Base-by-base conservation (phyloP, 805 yeast genomes). In the Cyberlindnera veronae region DNA sequence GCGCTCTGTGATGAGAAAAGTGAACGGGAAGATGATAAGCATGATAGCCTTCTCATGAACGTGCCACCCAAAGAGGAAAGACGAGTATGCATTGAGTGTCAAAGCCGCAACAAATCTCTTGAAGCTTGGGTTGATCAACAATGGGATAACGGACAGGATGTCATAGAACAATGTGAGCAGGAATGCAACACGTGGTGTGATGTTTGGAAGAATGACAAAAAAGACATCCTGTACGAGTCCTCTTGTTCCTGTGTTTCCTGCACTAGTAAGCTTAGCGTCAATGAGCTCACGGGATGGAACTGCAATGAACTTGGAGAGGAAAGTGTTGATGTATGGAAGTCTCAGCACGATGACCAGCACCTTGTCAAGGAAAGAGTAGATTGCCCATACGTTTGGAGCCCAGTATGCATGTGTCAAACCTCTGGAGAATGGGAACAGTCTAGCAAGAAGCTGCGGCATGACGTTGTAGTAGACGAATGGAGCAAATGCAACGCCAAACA, bases 341-440 rank as follows among this genome's bases (percentile, higher is more conserved):
- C 43, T 49, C 7, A 72, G 63, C 3, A 72, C 42, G 39, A 71
- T 70, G 14, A 83, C 71, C 42, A 89, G 67, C 0, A 81, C 55
- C 42, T 95, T 71, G 62, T 93, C 99, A 12, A 72, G 45, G 49
- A 86, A 83, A 2, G 97, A 85, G 62, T 93, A 93, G 9, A 91
- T 53, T 0, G 99, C 96, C 99, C 99, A 93, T 34, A 89, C 68
- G 55, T 93, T 93, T 13, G 99, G 98, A 1, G 99, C 98, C 98
- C 99, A 93, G 64, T 93, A 93, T 0, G 98, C 96, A 63, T 93
- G 99, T 5, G 97, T 93, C 27, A 93, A 70, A 1, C 98, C 98
- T 58, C 98, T 72, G 36, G 95, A 83, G 58, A 91, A 91, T 6
- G 99, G 99, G 64, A 93, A 93, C 23, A 93, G 64, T 33, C 99